phyloP scores from a whole-genome alignment of 192 early-diverging fungal genomes.

The Podochytrium sp. region DNA sequence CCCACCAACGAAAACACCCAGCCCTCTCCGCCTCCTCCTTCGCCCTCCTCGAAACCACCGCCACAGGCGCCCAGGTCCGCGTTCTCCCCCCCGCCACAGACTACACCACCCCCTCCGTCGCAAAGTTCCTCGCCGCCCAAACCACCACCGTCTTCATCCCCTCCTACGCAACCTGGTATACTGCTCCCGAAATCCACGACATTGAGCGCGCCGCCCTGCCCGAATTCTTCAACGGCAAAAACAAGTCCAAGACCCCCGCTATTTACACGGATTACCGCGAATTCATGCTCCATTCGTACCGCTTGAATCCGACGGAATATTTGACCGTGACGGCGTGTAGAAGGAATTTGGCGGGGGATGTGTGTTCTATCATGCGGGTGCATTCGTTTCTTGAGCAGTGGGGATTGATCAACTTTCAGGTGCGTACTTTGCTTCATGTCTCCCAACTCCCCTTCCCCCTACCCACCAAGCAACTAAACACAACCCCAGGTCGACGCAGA shows the following conservation, averaged over 20 bases:
- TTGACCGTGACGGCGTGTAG: conserved; percentile 97
- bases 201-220: conserved; percentile 88
- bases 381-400: conserved; percentile 99
- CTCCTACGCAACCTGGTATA: conserved; percentile 94
- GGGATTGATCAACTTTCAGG: conserved; percentile 99
- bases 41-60: not conserved
- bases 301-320: conserved; percentile 94
- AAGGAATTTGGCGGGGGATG: conserved; percentile 96
- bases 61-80: conserved; percentile 5
- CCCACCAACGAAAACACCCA: too few relatives aligned
- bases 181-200: conserved; percentile 76
- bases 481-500: conserved; percentile 26
- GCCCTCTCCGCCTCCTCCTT: too few relatives aligned
- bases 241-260: conserved; percentile 88
- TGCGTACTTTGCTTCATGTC: conserved; percentile 42
- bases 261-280: conserved; percentile 93
- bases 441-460: too few relatives aligned
- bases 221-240: conserved; percentile 95
- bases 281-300: conserved; percentile 98
- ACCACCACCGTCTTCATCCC: conserved; percentile 62
- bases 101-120: conserved; percentile 19
- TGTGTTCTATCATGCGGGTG: conserved; percentile 97
- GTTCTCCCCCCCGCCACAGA: not conserved
- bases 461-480: too few relatives aligned
- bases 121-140: conserved; percentile 24